Evolutionary conservation across 139 green algal species (phyloP), one percentile per base, ranked within the genome.

Genomic region (Gonium pectorale): DNA sequence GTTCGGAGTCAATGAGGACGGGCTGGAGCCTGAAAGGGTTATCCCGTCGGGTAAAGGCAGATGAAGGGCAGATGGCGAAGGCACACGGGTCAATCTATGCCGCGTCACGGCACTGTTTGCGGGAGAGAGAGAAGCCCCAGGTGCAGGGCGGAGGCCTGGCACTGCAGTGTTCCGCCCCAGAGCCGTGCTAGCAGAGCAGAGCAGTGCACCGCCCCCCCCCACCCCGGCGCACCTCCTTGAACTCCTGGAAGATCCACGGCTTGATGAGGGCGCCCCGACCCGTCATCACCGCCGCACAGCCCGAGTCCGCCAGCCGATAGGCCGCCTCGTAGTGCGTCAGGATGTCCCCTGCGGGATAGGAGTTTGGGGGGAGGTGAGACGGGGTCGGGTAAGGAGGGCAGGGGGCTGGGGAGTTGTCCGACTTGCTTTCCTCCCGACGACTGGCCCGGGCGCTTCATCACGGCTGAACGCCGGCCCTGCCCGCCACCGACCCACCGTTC

Each of bases 181-280:
- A 29, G 19, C 56, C 56, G 19, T 6, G 56, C 56, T 9, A 9
- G 19, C 56, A 29, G 6, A 6, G 22, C 56, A 29, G 27, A 15
- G 19, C 22, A 6, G 19, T n/a, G 19, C 56, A n/a, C 64, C 64
- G 35, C 3, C 17, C 9, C 64, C 31, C 64, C 52, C 67, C 51
- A 29, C 80, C 59, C 9, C 56, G 31, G 17, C 82, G 13, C 67
- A 90, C 89, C 87, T 96, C 91, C 63, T 82, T 86, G 44, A 91
- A 87, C 85, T 97, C 95, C 78, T 95, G 82, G 71, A 97, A 98
- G 11, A 98, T 89, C 95, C 95, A 98, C 37, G 95, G 95, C 86
- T 95, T 96, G 49, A 96, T 96, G 3, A 98, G 89, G 9, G 95
- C 95, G 7, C 93, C 94, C 0, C 92, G 77, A 2, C 92, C 93